Percentiles rank a stretch among this genome's conserved stretches.
Evolutionary conservation across 164 flowering plant species (phyloP).

Genomic region (Chimonanthus praecox): DNA sequence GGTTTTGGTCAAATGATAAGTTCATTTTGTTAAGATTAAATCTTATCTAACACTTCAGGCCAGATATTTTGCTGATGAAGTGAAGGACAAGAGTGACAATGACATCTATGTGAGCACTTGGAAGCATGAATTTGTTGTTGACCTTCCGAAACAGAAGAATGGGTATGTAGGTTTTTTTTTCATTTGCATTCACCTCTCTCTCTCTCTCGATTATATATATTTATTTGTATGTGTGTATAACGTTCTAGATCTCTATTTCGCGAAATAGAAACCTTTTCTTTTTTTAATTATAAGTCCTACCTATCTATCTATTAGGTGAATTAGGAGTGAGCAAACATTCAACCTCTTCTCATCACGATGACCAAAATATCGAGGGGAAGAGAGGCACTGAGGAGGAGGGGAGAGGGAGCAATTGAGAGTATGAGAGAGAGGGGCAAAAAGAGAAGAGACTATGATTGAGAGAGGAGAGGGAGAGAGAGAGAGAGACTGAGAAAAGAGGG

Average conservation of each 20-base stretch:
- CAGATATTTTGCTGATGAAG: constrained; percentile 76
- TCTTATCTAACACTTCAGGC: constrained; percentile 43
- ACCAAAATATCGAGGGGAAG: not conserved
- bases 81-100: constrained; percentile 77
- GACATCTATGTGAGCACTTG: constrained; percentile 68
- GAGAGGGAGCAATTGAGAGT: too few relatives aligned
- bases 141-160: constrained; percentile 80
- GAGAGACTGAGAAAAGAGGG: too few relatives aligned
- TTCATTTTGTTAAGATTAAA: too few relatives aligned
- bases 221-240: too few relatives aligned
- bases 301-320: not conserved
- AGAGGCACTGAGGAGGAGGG: not conserved
- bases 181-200: not conserved
- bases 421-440: too few relatives aligned
- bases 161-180: constrained; percentile 42
- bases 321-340: not conserved
- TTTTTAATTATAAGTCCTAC: not conserved
- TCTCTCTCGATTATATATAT: not conserved
- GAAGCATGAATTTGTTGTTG: constrained; percentile 64
- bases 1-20: not conserved
- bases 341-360: not conserved
- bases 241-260: too few relatives aligned
- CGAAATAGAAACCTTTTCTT: too few relatives aligned
- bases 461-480: too few relatives aligned
- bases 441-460: too few relatives aligned